Evolutionary conservation across 2,329 filamentous ascomycete genomes (phyloP).

Genomic region (Colletotrichum eleusines): DNA sequence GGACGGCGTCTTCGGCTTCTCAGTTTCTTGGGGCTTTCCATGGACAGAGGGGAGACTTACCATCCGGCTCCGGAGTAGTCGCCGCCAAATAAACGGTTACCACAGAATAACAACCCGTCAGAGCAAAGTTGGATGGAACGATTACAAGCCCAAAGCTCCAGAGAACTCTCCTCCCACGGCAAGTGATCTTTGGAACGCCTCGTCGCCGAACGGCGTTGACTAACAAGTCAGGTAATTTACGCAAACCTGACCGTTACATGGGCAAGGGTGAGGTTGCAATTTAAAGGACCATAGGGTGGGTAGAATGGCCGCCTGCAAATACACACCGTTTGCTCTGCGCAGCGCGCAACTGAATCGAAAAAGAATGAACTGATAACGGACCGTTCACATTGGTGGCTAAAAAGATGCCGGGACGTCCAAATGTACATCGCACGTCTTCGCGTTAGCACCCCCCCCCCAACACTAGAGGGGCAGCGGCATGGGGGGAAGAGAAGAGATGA

Average conservation of each 20-base stretch:
- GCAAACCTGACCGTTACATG: constrained; percentile 14
- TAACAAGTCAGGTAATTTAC: constrained; percentile 27
- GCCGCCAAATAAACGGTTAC: neutral
- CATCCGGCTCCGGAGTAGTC: neutral
- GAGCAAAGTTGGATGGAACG: neutral
- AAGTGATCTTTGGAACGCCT: constrained; percentile 24
- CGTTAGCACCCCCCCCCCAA: constrained; percentile 5
- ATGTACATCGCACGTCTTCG: constrained; percentile 7
- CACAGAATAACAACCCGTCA: too few relatives aligned
- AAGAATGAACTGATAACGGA: neutral
- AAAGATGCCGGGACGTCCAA: constrained; percentile 5
- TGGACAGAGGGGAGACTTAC: neutral
- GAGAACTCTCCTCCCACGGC: neutral
- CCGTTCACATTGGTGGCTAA: neutral
- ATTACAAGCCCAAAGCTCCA: too few relatives aligned
- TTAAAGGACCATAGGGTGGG: neutral
- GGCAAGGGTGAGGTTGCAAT: constrained; percentile 7
- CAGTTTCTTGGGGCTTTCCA: too few relatives aligned
- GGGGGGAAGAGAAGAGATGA: constrained; percentile 4
- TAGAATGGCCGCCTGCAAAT: constrained; percentile 4
- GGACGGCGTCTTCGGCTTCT: neutral
- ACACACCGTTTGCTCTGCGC: constrained; percentile 5
- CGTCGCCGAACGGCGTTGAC: constrained; percentile 18
- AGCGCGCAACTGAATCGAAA: neutral
- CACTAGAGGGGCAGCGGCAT: constrained; percentile 18